phyloP scores from a whole-genome alignment of 768 basidiomycete species.

The Mycena rebaudengoi region DNA sequence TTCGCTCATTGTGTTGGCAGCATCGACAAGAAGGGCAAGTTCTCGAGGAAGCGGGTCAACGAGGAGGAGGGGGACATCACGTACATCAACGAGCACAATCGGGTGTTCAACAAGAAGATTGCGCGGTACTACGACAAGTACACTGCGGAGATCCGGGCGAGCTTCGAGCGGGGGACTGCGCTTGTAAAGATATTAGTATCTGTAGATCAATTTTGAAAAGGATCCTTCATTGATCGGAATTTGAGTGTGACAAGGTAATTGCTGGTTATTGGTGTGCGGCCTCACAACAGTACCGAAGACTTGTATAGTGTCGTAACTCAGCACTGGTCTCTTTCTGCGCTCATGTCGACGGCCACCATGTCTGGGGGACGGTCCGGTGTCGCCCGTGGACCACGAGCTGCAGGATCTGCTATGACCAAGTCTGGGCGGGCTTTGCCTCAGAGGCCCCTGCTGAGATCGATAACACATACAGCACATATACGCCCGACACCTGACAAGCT shows the following conservation, averaged over 20 bases:
- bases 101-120: constrained; percentile 99
- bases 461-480: constrained; percentile 7
- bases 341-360: constrained; percentile 25
- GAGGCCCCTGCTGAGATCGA: constrained; percentile 21
- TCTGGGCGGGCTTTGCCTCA: constrained; percentile 29
- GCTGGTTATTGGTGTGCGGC: too few relatives aligned
- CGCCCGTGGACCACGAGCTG: constrained; percentile 28
- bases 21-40: constrained; percentile 89
- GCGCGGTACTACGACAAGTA: constrained; percentile 97
- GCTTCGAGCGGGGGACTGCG: constrained; percentile 97
- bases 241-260: too few relatives aligned
- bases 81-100: constrained; percentile 98
- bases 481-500: constrained; percentile 6
- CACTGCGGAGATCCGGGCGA: constrained; percentile 94
- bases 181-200: constrained; percentile 49
- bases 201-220: too few relatives aligned
- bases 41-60: constrained; percentile 88
- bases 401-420: constrained; percentile 31
- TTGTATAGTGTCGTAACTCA: constrained; percentile 8
- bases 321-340: not conserved
- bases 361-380: constrained; percentile 5
- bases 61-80: constrained; percentile 97
- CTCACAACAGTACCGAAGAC: too few relatives aligned
- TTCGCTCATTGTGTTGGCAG: constrained; percentile 48
- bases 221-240: too few relatives aligned